Conservation (phyloP, 306 rosid genomes). For the Citrullus amarus region DNA sequence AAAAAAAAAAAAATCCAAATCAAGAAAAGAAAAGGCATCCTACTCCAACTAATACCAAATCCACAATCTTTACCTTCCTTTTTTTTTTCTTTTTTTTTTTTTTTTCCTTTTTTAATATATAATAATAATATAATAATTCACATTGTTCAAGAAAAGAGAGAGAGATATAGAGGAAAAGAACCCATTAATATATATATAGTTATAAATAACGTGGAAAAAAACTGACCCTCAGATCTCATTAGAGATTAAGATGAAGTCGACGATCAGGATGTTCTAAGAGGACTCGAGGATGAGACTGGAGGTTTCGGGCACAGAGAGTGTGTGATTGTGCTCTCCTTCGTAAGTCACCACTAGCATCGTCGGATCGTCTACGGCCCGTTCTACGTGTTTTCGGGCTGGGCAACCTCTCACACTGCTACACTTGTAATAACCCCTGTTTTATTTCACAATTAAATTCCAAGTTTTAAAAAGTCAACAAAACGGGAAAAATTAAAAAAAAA, state of each 20-base stretch:
- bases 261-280: conserved; percentile 19
- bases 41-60: conserved; percentile 39
- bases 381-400: conserved; percentile 93
- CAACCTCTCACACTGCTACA: conserved; percentile 96
- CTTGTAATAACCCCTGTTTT: conserved; percentile 82
- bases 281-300: conserved; percentile 76
- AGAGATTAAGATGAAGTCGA: conserved; percentile 23
- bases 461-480: background rate
- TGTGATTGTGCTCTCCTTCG: conserved; percentile 88
- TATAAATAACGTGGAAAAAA: conserved; percentile 22
- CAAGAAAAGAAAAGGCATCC: conserved; percentile 27
- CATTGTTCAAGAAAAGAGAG: conserved; percentile 9
- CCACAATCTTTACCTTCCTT: conserved; percentile 31
- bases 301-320: conserved; percentile 54
- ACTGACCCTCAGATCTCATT: conserved; percentile 44
- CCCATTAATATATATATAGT: conserved; percentile 17
- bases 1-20: background rate
- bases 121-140: conserved; percentile 19
- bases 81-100: background rate
- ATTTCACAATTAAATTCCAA: too few species aligned
- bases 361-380: conserved; percentile 85
- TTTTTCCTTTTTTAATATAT: background rate
- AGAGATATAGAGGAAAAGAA: conserved; percentile 19
- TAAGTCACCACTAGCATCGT: conserved; percentile 78
- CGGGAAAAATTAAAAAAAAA: background rate